These are phyloP conservation scores for Taxawa tesnikishii DNA, from an alignment of 2,329 filamentous ascomycete genomes.

Conservation along the genomic window DNA sequence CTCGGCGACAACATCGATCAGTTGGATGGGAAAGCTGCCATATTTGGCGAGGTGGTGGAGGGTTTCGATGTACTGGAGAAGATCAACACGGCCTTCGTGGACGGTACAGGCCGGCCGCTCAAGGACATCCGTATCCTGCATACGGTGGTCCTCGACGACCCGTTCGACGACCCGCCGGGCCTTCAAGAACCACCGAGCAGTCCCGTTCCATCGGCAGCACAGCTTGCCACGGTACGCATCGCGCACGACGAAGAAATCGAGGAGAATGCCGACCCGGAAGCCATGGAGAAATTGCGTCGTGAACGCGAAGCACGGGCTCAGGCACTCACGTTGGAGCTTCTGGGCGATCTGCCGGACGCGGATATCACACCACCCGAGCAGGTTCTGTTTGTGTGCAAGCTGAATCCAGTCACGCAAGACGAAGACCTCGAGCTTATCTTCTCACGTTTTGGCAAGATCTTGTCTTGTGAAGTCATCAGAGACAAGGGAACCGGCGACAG, in stretches of 20 bases:
- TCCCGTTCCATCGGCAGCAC: conserved; percentile 68
- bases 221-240: conserved; percentile 84
- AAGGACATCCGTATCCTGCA: conserved; percentile 94
- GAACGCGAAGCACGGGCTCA: conserved; percentile 89
- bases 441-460: conserved; percentile 85
- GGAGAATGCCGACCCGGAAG: conserved; percentile 67
- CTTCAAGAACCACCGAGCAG: conserved; percentile 67
- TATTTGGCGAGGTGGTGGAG: conserved; percentile 92
- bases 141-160: conserved; percentile 83
- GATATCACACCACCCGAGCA: conserved; percentile 97
- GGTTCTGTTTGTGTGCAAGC: conserved; percentile 93
- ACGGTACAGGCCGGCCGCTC: conserved; percentile 72
- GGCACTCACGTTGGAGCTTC: conserved; percentile 91
- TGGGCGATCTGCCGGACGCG: conserved; percentile 92
- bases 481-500: conserved; percentile 92
- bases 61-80: conserved; percentile 90
- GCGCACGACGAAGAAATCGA: conserved; percentile 76
- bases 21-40: conserved; percentile 82
- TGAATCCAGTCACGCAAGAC: conserved; percentile 92
- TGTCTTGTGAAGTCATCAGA: conserved; percentile 91
- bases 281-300: conserved; percentile 64
- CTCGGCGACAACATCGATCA: conserved; percentile 82
- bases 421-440: conserved; percentile 94
- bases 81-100: conserved; percentile 81
- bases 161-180: conserved; percentile 69